phyloP scores from a whole-genome alignment of 2,329 filamentous ascomycete species.

The Colletotrichum kahawae region DNA sequence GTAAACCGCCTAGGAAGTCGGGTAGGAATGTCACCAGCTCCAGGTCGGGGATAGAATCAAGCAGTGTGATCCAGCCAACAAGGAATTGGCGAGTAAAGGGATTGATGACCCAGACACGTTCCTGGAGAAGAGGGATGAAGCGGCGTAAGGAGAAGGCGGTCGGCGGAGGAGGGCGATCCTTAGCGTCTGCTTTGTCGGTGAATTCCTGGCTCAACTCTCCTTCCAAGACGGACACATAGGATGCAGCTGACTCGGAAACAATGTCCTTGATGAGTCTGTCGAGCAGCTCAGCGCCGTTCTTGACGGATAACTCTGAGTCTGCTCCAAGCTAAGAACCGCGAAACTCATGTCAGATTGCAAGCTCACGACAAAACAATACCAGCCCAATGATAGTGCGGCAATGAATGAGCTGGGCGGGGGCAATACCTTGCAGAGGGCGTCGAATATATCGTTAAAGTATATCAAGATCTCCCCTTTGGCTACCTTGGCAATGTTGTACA shows the following conservation, averaged over 20 bases:
- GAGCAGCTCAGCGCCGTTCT: slow-evolving; percentile 94
- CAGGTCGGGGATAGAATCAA: slow-evolving; percentile 95
- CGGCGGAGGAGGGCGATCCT: slow-evolving; percentile 56
- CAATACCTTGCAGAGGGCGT: slow-evolving; percentile 89
- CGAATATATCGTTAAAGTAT: slow-evolving; percentile 99
- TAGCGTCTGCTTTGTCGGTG: slow-evolving; percentile 43
- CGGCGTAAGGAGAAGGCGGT: slow-evolving; percentile 90
- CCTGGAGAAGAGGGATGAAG: slow-evolving; percentile 92
- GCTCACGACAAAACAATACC: background rate
- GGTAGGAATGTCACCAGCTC: slow-evolving; percentile 93
- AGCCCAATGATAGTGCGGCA: background rate
- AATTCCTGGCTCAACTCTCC: slow-evolving; percentile 49
- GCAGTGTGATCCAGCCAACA: slow-evolving; percentile 91
- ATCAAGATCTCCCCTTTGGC: slow-evolving; percentile 96
- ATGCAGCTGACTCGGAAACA: slow-evolving; percentile 91
- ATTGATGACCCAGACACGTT: slow-evolving; percentile 92
- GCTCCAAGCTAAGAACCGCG: slow-evolving; percentile 74
- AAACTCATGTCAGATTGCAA: background rate
- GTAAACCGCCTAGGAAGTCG: slow-evolving; percentile 85
- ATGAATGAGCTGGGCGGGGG: background rate
- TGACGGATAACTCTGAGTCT: slow-evolving; percentile 95
- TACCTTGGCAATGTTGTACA: slow-evolving; percentile 99
- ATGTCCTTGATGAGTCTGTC: slow-evolving; percentile 97
- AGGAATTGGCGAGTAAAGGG: slow-evolving; percentile 95
- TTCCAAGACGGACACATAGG: slow-evolving; percentile 90